These are phyloP conservation scores for Globisporangium takayamanum DNA, from an alignment of 352 stramenopile species.

Conservation along the genomic window DNA sequence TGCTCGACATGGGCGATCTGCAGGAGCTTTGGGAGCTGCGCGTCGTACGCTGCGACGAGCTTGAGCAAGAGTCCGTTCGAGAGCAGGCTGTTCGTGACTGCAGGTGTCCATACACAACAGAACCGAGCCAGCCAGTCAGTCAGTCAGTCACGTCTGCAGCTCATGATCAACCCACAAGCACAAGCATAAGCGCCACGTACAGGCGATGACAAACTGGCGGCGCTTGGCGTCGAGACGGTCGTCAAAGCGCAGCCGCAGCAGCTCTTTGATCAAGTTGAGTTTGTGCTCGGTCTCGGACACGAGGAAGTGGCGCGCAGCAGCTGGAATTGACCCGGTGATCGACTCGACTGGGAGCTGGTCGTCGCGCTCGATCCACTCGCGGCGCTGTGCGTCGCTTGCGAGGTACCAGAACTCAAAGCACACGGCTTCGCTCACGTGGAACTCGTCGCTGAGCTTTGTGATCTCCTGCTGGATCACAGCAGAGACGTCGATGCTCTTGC, in stretches of 20 bases:
- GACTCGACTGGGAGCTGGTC: constrained; percentile 46
- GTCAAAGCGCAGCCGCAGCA: constrained; percentile 63
- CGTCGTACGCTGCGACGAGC: constrained; percentile 39
- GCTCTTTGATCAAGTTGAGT: constrained; percentile 66
- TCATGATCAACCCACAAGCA: background rate
- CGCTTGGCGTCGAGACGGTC: constrained; percentile 43
- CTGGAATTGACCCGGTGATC: constrained; percentile 53
- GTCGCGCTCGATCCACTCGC: constrained; percentile 62
- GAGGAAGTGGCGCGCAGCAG: constrained; percentile 66
- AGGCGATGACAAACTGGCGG: constrained; percentile 54
- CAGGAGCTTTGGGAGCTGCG: constrained; percentile 46
- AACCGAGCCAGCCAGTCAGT: background rate
- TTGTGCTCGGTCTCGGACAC: constrained; percentile 72
- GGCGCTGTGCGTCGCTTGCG: constrained; percentile 59
- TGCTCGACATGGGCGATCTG: constrained; percentile 53
- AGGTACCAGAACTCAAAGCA: constrained; percentile 78
- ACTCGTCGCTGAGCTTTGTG: constrained; percentile 74
- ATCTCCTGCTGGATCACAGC: constrained; percentile 80
- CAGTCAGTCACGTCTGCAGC: background rate
- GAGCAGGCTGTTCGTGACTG: constrained; percentile 63
- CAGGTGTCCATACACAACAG: background rate
- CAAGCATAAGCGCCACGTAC: constrained; percentile 7
- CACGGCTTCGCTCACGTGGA: constrained; percentile 46
- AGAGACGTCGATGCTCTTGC: constrained; percentile 69
- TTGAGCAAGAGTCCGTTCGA: constrained; percentile 41